Evolutionary conservation across 192 early-diverging fungal species (phyloP), one percentile per base, ranked within the genome.

Genomic region (Dispira simplex): DNA sequence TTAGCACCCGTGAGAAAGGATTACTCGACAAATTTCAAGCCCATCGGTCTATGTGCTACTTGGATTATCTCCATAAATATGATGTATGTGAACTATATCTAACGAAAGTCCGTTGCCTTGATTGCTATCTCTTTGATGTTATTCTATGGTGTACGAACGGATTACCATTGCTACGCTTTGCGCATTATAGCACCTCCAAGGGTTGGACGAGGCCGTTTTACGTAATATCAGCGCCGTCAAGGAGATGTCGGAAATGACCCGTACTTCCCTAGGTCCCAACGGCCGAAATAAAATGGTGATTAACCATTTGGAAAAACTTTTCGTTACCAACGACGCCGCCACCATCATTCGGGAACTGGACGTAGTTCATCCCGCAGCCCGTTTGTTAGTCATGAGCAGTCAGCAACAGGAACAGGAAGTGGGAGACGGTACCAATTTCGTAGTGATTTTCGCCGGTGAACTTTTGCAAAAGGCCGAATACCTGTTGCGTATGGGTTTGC

Each of bases 231-330:
- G 85, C 62, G 95, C 95, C 44, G 89, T 87, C 39, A 90, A 90
- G 75, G 93, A 98, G 71, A 80, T 98, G 65, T 85, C 89, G 55
- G 85, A 91, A 71, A 91, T 95, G 56, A 87, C 89, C 26, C 85
- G 93, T 55, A 98, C 95, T 20, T 98, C 95, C 23, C 83, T 93
- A 62, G 95, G 95, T 23, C 95, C 95, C 46, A 95, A 98, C 65
- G 95, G 91, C 44, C 89, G 93, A 66, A 98, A 98, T 79, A 98
- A 98, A 75, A 97, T 98, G 87, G 90, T 98, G 45, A 93, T 98
- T 74, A 98, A 98, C 74, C 95, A 98, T 72, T 77, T 95, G 65
- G 92, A 95, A 67, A 97, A 97, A 81, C 81, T 98, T 46, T 93
- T 98, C 75, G 93, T 98, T 28, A 98, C 95, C 48, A 92, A 86